phyloP scores from a whole-genome alignment of 495 filamentous ascomycete species.

The Aspergillus bridgeri region DNA sequence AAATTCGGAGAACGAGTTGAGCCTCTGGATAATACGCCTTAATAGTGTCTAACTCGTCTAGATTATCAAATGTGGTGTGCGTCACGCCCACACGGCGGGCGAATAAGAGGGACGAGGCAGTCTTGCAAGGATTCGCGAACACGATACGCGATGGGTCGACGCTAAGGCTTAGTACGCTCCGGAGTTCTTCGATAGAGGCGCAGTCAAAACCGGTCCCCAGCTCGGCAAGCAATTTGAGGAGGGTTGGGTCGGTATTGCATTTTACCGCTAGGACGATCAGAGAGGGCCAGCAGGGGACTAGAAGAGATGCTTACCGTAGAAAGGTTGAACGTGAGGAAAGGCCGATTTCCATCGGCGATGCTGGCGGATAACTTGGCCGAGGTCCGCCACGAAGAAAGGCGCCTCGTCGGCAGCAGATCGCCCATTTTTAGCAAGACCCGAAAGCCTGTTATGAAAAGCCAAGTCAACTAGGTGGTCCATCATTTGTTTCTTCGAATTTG shows the following conservation, averaged over 20 bases:
- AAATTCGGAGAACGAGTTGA: constrained; percentile 29
- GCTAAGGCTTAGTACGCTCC: constrained; percentile 22
- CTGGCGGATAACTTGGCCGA: constrained; percentile 7
- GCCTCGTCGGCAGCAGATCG: background rate
- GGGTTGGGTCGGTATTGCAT: constrained; percentile 31
- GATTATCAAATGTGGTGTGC: constrained; percentile 33
- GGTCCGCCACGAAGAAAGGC: constrained; percentile 12
- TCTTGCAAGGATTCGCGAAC: constrained; percentile 36
- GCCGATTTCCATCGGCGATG: constrained; percentile 8
- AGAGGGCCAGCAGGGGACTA: background rate
- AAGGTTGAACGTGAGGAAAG: constrained; percentile 8
- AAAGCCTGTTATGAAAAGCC: background rate
- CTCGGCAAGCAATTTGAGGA: constrained; percentile 24
- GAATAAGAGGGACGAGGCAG: constrained; percentile 18
- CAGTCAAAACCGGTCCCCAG: constrained; percentile 34
- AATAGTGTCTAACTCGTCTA: constrained; percentile 36
- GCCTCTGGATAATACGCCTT: constrained; percentile 23
- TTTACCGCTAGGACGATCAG: constrained; percentile 27
- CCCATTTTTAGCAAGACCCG: background rate
- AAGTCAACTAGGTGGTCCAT: constrained; percentile 2
- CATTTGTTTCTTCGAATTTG: background rate
- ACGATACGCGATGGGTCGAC: constrained; percentile 29
- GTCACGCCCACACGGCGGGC: constrained; percentile 20
- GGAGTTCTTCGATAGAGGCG: constrained; percentile 30
- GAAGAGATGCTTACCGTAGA: constrained; percentile 4